These are phyloP conservation scores for Fraxinus nigra DNA, from an alignment of 305 asterid species.

Conservation along the genomic window DNA sequence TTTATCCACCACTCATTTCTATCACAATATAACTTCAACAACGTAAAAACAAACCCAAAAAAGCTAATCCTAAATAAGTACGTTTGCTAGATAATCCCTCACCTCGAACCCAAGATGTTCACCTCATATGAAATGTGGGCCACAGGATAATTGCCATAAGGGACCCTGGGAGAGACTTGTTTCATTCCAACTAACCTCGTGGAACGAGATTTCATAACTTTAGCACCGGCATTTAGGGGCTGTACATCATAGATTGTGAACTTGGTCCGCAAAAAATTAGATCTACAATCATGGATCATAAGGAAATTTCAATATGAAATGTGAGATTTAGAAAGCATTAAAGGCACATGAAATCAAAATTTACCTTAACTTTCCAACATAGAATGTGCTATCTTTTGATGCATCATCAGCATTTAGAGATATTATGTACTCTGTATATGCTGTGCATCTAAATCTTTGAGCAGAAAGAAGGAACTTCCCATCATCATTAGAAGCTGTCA, in stretches of 20 bases:
- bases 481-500: constrained; percentile 70
- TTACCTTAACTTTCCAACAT: constrained; percentile 79
- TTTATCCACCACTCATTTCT: neutral
- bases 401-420: constrained; percentile 68
- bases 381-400: constrained; percentile 66
- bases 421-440: constrained; percentile 74
- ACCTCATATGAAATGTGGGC: constrained; percentile 84
- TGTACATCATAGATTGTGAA: constrained; percentile 86
- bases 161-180: constrained; percentile 80
- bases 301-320: constrained; percentile 7
- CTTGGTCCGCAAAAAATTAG: constrained; percentile 92
- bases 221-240: constrained; percentile 66
- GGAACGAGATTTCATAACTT: constrained; percentile 63
- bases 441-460: constrained; percentile 72
- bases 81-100: constrained; percentile 13
- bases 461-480: constrained; percentile 91
- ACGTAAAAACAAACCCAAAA: neutral
- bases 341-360: constrained; percentile 2
- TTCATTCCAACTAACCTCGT: constrained; percentile 62
- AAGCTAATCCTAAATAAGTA: neutral
- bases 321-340: neutral
- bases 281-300: constrained; percentile 44
- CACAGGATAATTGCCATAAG: constrained; percentile 77
- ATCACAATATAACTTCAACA: neutral
- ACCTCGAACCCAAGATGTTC: constrained; percentile 92